These are phyloP conservation scores for Knoxia roxburghii DNA, from an alignment of 257 asterid species.

Conservation along the genomic window DNA sequence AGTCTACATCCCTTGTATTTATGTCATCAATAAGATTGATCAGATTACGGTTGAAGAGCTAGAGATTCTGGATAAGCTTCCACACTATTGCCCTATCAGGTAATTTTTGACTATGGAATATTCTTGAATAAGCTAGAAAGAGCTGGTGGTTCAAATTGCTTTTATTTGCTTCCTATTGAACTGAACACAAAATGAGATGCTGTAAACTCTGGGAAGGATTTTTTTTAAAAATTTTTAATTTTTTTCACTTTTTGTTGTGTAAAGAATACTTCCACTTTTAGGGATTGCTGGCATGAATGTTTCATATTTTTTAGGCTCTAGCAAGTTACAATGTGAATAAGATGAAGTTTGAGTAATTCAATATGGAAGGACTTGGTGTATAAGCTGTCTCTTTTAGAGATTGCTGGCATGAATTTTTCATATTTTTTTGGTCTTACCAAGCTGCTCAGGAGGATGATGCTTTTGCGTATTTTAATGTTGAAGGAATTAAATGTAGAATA, in stretches of 20 bases:
- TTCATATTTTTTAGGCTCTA: too few relatives aligned
- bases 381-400: background rate
- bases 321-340: too few relatives aligned
- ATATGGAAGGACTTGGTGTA: too few relatives aligned
- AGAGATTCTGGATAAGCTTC: conserved; percentile 95
- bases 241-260: background rate
- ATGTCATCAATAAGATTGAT: conserved; percentile 90
- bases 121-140: background rate
- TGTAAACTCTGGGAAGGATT: background rate
- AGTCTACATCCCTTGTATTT: conserved; percentile 92
- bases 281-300: too few relatives aligned
- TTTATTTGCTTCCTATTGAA: background rate
- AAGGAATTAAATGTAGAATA: background rate
- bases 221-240: too few relatives aligned
- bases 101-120: conserved; percentile 18
- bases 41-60: conserved; percentile 97
- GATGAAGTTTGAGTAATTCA: too few relatives aligned
- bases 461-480: background rate
- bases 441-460: background rate
- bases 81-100: conserved; percentile 98
- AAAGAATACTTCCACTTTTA: too few relatives aligned
- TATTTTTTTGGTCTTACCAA: background rate
- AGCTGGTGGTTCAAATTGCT: background rate
- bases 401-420: background rate
- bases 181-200: background rate